Base-by-base conservation (phyloP, 805 yeast genomes). In the Metschnikowia lachancei region DNA sequence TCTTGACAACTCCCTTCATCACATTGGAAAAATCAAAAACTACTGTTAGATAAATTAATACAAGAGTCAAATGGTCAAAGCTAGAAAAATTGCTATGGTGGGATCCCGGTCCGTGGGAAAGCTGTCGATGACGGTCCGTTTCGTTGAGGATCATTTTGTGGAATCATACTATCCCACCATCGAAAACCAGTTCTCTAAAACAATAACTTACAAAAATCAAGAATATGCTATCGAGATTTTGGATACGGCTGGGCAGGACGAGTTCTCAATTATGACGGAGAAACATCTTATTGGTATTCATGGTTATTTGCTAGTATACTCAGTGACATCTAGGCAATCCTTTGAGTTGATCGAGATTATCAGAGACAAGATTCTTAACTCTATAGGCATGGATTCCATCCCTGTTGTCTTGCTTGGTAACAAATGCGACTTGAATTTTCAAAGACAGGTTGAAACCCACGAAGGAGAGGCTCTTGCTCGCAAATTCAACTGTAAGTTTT, bases 201-300 rank as follows among this genome's bases (percentile, higher is more conserved):
- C 76, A 30, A 75, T 89, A 59, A 75, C 74, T 48, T 80, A 84
- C 63, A 79, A 85, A 50, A 85, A 85, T 51, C 84, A 82, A 55
- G 87, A 84, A 44, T 90, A 85, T 62, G 82, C 83, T 43, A 80
- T 91, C 20, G 96, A 89, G 63, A 86, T 90, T 44, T 70, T 89
- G 50, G 97, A 90, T 61, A 90, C 97, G 0, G 96, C 96, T 0
- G 97, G 97, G 7, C 95, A 88, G 69, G 96, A 89, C 65, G 96
- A 89, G 69, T 87, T 83, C 62, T 79, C 88, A 40, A 80, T 87
- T 53, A 77, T 90, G 66, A 86, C 82, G 57, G 88, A 86, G 64
- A 85, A 86, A 56, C 83, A 86, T 45, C 68, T 87, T 40, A 83
- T 85, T 39, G 94, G 91, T 14, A 81, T 86, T 29, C 94, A 87